A percentile compares a stretch with the other conserved stretches of the same genome.
These are phyloP conservation scores for Suhomyces kilbournensis DNA, from an alignment of 805 yeast species.

Conservation along the genomic window DNA sequence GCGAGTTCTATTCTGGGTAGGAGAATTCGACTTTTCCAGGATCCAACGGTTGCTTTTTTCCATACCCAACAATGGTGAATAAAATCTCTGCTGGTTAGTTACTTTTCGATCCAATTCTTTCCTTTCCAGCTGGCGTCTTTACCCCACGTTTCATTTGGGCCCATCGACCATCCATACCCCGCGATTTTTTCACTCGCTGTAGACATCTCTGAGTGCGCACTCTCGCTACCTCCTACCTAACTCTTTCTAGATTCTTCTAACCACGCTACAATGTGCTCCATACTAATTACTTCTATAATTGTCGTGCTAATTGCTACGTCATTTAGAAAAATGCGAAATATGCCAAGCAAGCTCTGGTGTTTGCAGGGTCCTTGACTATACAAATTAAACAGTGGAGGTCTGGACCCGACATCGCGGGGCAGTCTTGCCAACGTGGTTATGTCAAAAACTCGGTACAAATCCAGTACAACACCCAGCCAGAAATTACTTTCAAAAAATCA, in stretches of 20 bases:
- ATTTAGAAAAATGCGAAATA: neutral
- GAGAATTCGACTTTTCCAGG: neutral
- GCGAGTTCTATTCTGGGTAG: neutral
- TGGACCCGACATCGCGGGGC: neutral
- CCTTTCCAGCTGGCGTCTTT: neutral
- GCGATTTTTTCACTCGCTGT: conserved; percentile 1
- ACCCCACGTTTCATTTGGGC: conserved; percentile 2
- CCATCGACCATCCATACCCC: neutral
- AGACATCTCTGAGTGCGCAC: neutral
- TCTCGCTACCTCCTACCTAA: neutral
- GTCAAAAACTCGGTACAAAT: neutral
- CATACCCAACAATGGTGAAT: neutral
- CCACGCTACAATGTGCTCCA: no score
- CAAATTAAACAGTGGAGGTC: neutral
- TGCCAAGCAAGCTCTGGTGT: neutral
- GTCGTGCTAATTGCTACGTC: neutral
- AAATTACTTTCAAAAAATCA: no score
- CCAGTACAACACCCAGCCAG: neutral
- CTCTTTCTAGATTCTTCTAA: neutral
- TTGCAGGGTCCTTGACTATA: neutral
- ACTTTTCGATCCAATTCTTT: neutral
- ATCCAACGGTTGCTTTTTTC: neutral
- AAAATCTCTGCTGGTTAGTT: neutral
- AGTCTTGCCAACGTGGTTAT: neutral
- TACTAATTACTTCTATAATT: neutral